Base-by-base conservation (phyloP, 1,284 basidiomycete species). In the Irpex sp. region DNA sequence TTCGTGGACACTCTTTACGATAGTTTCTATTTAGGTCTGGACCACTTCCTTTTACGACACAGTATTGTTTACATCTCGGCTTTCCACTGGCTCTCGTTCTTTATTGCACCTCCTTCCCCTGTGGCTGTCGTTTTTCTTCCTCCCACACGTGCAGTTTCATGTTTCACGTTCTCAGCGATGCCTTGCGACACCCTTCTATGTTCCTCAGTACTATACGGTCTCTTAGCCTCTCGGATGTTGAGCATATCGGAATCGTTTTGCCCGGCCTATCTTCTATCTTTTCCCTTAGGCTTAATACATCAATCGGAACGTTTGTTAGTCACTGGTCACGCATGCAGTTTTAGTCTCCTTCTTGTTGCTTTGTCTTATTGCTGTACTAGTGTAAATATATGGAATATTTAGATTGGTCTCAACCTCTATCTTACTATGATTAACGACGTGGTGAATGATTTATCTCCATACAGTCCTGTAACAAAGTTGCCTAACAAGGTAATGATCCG, bases 121-220 rank as follows among this genome's bases (percentile, higher is more conserved):
- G 37, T 62, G 57, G 38, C 60, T 40, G n/a, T 49, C 26, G 8
- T n/a, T 13, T 11, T 13, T 36, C 21, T 38, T 13, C 37, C 36
- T 11, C 49, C 49, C 5, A 19, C 57, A 58, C 48, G 40, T 36
- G 57, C 47, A 38, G 47, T 5, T 58, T 17, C 56, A 13, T 49
- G 15, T 38, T n/a, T 54, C 37, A 56, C 60, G 34, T 56, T 59
- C 26, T 15, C 58, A 36, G 11, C 31, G 26, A 56, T 56, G 34
- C 38, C 51, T 49, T 59, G 58, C 62, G 62, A 59, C 62, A 63
- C 62, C 56, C 52, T 37, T 57, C 51, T 48, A 47, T 59, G 59
- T 52, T 63, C 44, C n/a, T 26, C 61, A 59, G 62, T 48, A 59
- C 44, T 40, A 56, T 59, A 59, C n/a, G 21, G 34, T 31, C 37